phyloP scores from a whole-genome alignment of 2,329 filamentous ascomycete genomes.

The Fusarium dlaminii region DNA sequence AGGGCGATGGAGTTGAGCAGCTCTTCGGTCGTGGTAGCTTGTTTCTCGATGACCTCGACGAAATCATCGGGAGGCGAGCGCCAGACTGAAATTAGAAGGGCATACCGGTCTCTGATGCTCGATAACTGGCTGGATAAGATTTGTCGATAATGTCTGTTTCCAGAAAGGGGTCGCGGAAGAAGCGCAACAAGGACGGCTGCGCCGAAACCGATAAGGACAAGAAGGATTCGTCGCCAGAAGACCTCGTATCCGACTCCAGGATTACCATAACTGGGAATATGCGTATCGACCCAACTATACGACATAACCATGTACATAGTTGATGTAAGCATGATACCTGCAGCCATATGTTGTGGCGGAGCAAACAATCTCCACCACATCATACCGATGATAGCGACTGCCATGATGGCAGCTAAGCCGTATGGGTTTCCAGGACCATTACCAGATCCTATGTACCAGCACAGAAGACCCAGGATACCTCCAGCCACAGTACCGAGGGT shows the following conservation, averaged over 20 bases:
- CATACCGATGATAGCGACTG: slow-evolving; percentile 20
- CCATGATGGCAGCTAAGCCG: slow-evolving; percentile 30
- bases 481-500: slow-evolving; percentile 11
- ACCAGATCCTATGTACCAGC: slow-evolving; percentile 12
- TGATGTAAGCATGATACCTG: slow-evolving; percentile 31
- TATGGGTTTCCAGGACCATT: slow-evolving; percentile 22
- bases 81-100: slow-evolving; percentile 5
- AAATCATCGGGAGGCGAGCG: slow-evolving; percentile 4
- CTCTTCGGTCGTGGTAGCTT: slow-evolving; percentile 6
- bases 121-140: slow-evolving; percentile 12
- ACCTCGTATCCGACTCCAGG: slow-evolving; percentile 13
- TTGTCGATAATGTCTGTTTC: slow-evolving; percentile 11
- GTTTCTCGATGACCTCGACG: slow-evolving; percentile 6
- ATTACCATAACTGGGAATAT: slow-evolving; percentile 27
- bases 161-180: background rate
- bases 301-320: slow-evolving; percentile 33
- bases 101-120: slow-evolving; percentile 9
- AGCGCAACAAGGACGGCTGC: slow-evolving; percentile 9
- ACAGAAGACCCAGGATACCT: slow-evolving; percentile 7
- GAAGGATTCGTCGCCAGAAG: slow-evolving; percentile 13
- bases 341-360: slow-evolving; percentile 26
- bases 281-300: slow-evolving; percentile 35
- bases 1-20: slow-evolving; percentile 5
- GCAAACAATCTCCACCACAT: slow-evolving; percentile 37
- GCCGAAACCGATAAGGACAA: slow-evolving; percentile 14